phyloP scores from a whole-genome alignment of 441 rosid species.

The Daphne laureola region DNA sequence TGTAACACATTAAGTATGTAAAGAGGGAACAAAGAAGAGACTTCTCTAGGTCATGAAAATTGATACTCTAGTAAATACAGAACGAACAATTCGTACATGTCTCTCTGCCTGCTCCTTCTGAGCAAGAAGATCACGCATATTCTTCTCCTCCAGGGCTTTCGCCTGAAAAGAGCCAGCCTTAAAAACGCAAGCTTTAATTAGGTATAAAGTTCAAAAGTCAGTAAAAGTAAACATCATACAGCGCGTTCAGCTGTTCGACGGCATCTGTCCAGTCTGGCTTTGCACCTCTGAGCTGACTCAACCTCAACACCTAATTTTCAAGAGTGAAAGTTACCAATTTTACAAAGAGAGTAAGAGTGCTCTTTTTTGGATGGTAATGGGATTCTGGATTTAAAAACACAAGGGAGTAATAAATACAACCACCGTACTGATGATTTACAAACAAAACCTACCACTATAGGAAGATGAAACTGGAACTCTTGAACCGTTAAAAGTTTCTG shows the following conservation, averaged over 20 bases:
- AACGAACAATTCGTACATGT: conserved; percentile 30
- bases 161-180: conserved; percentile 43
- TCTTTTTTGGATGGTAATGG: too few species aligned
- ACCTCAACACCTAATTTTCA: conserved; percentile 45
- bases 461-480: conserved; percentile 42
- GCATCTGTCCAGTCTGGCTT: conserved; percentile 86
- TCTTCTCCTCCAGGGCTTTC: conserved; percentile 94
- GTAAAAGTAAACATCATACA: conserved; percentile 28
- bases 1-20: conserved; percentile 10
- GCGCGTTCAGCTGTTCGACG: conserved; percentile 90
- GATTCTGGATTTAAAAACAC: not conserved
- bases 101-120: conserved; percentile 93
- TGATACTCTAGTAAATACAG: conserved; percentile 4
- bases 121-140: conserved; percentile 82
- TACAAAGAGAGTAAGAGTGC: conserved; percentile 10
- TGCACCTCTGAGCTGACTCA: conserved; percentile 92
- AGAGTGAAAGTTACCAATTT: conserved; percentile 6
- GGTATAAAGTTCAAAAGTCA: conserved; percentile 1
- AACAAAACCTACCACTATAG: conserved; percentile 29
- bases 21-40: not conserved
- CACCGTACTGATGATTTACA: not conserved
- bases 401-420: not conserved
- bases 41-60: conserved; percentile 7
- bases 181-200: not conserved
- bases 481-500: conserved; percentile 35